These are phyloP conservation scores for Candida sithepensis DNA, from an alignment of 805 yeast species.

Conservation along the genomic window DNA sequence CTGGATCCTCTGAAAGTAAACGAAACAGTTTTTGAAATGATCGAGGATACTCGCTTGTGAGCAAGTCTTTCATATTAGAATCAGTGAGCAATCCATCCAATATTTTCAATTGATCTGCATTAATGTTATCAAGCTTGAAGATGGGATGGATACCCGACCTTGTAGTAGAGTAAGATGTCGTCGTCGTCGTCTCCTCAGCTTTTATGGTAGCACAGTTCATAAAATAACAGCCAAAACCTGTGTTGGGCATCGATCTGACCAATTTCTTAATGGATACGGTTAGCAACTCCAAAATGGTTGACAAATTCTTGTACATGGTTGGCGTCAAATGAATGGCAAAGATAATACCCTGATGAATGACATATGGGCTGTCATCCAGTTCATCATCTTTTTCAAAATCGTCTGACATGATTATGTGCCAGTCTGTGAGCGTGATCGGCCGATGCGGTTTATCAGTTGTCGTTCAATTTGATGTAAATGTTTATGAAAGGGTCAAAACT, in stretches of 20 bases:
- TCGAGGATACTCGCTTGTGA: constrained; percentile 6
- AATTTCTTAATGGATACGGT: constrained; percentile 62
- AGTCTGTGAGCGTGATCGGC: too few species aligned
- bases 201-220: constrained; percentile 40
- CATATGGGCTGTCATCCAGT: constrained; percentile 24
- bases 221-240: constrained; percentile 73
- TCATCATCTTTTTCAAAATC: not conserved
- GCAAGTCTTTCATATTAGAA: constrained; percentile 7
- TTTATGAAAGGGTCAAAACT: too few species aligned
- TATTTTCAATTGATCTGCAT: constrained; percentile 52
- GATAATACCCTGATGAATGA: constrained; percentile 58
- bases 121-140: constrained; percentile 52
- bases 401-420: not conserved
- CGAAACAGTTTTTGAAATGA: constrained; percentile 28
- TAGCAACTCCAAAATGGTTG: constrained; percentile 48
- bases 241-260: constrained; percentile 59
- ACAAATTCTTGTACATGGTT: constrained; percentile 38
- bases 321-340: constrained; percentile 61
- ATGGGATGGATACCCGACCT: constrained; percentile 43
- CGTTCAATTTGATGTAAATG: too few species aligned
- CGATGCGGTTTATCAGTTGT: too few species aligned
- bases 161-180: not conserved
- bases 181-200: not conserved
- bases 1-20: constrained; percentile 16
- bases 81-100: constrained; percentile 51